Evolutionary conservation across 179 eudicot species (phyloP).

Genomic region (Actinidia chinensis): DNA sequence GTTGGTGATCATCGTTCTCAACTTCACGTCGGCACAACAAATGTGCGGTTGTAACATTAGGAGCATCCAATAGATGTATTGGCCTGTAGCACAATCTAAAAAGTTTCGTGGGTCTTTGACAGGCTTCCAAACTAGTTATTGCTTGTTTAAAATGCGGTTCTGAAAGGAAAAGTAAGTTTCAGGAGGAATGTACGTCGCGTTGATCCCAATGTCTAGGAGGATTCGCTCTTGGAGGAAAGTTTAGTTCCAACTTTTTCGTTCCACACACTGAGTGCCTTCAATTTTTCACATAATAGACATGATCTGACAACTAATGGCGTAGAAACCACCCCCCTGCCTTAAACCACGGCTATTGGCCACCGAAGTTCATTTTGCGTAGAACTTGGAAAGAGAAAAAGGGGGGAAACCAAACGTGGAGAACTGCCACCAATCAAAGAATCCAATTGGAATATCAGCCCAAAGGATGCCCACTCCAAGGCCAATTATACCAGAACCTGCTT

Average conservation of each 20-base stretch:
- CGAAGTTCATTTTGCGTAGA: slow-evolving; percentile 44
- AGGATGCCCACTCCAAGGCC: slow-evolving; percentile 51
- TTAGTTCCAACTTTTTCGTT: too few species aligned
- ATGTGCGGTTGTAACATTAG: slow-evolving; percentile 7
- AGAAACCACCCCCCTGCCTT: slow-evolving; percentile 37
- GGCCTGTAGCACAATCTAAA: not conserved
- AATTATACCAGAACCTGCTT: slow-evolving; percentile 41
- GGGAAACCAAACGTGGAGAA: slow-evolving; percentile 47
- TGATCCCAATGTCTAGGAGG: too few species aligned
- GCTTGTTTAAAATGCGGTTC: too few species aligned
- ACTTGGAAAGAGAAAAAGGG: not conserved
- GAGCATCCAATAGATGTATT: not conserved
- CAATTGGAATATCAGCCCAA: slow-evolving; percentile 52
- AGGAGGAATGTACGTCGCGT: too few species aligned
- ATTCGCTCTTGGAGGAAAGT: too few species aligned
- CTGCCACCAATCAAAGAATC: slow-evolving; percentile 35
- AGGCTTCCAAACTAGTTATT: too few species aligned
- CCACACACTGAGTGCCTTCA: too few species aligned
- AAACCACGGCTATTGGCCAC: slow-evolving; percentile 32
- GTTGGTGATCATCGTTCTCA: not conserved
- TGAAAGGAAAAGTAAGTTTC: too few species aligned
- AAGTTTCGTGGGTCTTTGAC: too few species aligned
- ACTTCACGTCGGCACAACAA: not conserved
- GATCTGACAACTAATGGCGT: slow-evolving; percentile 30
- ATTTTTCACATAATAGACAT: too few species aligned